A percentile compares a stretch with the other conserved stretches of the same genome.
phyloP scores from a whole-genome alignment of 768 basidiomycete species.

The Basidioascus undulatus region DNA sequence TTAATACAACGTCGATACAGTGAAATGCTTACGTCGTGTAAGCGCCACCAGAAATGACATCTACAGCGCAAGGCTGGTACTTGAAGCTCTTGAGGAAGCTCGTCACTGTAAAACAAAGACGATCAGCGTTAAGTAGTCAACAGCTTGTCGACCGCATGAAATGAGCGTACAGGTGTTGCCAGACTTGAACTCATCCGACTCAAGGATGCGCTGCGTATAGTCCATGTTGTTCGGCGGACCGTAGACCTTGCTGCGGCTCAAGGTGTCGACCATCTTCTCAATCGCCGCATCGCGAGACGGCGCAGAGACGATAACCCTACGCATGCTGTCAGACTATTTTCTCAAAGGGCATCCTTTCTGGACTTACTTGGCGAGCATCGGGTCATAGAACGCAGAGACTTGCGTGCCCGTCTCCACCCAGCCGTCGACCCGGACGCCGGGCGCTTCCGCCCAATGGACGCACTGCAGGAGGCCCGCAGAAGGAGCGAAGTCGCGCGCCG shows the following conservation, averaged over 20 bases:
- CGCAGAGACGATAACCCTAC: constrained; percentile 31
- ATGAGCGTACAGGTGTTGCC: too few species aligned
- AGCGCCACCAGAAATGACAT: constrained; percentile 31
- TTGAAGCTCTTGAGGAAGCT: constrained; percentile 8
- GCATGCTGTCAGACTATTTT: too few species aligned
- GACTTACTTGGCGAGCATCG: constrained; percentile 31
- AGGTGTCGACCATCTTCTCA: constrained; percentile 20
- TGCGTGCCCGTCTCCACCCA: constrained; percentile 27
- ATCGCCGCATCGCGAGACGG: constrained; percentile 26
- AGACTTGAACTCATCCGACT: constrained; percentile 19
- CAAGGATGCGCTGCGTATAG: constrained; percentile 27
- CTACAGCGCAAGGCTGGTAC: constrained; percentile 23
- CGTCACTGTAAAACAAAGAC: constrained; percentile 25
- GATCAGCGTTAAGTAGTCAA: constrained; percentile 30
- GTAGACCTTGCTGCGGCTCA: constrained; percentile 24
- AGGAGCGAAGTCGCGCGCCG: constrained; percentile 31
- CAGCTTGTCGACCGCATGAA: too few species aligned
- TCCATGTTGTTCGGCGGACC: constrained; percentile 39
- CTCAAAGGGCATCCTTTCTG: too few species aligned
- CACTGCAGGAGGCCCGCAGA: constrained; percentile 37
- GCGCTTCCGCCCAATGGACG: constrained; percentile 21
- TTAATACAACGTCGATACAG: too few species aligned
- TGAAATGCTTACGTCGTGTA: too few species aligned
- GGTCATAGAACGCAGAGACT: constrained; percentile 23
- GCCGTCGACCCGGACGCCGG: constrained; percentile 16